Base-by-base conservation (phyloP, 1,284 basidiomycete species). In the Trametes sp. region DNA sequence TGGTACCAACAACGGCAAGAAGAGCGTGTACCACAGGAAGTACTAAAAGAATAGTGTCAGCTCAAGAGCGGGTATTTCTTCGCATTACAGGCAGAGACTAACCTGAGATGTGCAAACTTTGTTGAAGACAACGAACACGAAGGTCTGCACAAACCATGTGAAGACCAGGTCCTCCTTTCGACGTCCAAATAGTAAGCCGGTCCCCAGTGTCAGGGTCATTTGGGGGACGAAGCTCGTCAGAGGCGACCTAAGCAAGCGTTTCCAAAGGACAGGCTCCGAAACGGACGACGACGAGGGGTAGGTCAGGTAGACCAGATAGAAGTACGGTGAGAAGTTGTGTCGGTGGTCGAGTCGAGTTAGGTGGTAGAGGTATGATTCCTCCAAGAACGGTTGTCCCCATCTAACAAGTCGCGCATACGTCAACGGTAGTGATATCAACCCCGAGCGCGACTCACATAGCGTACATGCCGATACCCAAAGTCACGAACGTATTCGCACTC, bases 41-140 rank as follows among this genome's bases (percentile, higher is more conserved):
- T 99, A 99, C 91, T 99, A 77, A 24, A 51, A 46, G 13, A 42
- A 4, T 23, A 19, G 26, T 13, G 29, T 31, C 33, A 53, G 41
- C 24, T 10, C 2, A 21, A 6, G 23, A 11, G 0, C n/a, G n/a
- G 24, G 24, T 46, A 11, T 36, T 24, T n/a, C 2, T 4, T 8
- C 14, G 8, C 19, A 36, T 19, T 9, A 2, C 5, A 13, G 23
- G 9, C 13, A 5, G 7, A 36, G 7, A 78, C 87, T 62, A 67
- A 93, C 94, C 83, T 97, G 95, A 1, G 95, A 97, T 0, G 98
- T 99, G 83, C 95, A 98, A 46, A 99, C 98, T 79, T 98, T 98
- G 78, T 99, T 99, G 82, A 98, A 96, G 1, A 94, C 81, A 16
- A 98, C 96, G 73, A 99, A 99, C 0, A 87, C 80, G 50, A 87